Percentiles rank a stretch among this genome's conserved stretches.
phyloP scores from a whole-genome alignment of 768 basidiomycete genomes.

The Tylopilus felleus region DNA sequence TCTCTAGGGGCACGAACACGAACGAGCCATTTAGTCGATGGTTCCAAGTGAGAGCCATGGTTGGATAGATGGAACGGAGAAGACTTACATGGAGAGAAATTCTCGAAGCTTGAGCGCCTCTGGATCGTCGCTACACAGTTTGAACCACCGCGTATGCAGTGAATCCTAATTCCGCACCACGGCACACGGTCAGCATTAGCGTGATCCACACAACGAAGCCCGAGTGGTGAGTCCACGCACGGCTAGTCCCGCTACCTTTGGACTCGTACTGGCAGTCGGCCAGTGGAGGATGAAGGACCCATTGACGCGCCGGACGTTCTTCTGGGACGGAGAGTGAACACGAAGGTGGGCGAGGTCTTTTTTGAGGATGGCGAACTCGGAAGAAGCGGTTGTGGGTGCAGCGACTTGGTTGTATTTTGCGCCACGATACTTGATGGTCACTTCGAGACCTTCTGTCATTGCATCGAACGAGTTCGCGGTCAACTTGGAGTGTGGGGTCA shows the following conservation, averaged over 20 bases:
- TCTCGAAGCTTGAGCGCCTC: constrained; percentile 23
- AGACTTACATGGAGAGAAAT: constrained; percentile 29
- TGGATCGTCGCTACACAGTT: constrained; percentile 22
- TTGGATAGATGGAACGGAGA: not conserved
- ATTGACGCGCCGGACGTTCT: constrained; percentile 20
- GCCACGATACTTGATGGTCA: constrained; percentile 24
- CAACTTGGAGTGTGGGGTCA: no score
- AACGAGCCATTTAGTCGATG: not conserved
- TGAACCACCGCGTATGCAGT: constrained; percentile 26
- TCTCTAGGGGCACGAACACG: constrained; percentile 10
- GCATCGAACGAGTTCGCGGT: not conserved
- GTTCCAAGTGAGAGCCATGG: constrained; percentile 8
- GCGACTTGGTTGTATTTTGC: constrained; percentile 15
- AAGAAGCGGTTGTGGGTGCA: constrained; percentile 8
- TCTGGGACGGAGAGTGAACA: constrained; percentile 29
- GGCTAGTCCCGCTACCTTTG: not conserved
- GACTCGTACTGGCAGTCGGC: constrained; percentile 12
- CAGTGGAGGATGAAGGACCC: constrained; percentile 27
- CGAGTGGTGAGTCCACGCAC: constrained; percentile 7
- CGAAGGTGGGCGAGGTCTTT: constrained; percentile 30
- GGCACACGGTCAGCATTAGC: not conserved
- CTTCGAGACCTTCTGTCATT: constrained; percentile 26
- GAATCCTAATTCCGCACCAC: constrained; percentile 13
- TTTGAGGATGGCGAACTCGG: constrained; percentile 23
- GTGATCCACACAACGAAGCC: not conserved